Evolutionary conservation across 2,329 filamentous ascomycete genomes (phyloP).

Genomic region (Microthyrium microscopicum): DNA sequence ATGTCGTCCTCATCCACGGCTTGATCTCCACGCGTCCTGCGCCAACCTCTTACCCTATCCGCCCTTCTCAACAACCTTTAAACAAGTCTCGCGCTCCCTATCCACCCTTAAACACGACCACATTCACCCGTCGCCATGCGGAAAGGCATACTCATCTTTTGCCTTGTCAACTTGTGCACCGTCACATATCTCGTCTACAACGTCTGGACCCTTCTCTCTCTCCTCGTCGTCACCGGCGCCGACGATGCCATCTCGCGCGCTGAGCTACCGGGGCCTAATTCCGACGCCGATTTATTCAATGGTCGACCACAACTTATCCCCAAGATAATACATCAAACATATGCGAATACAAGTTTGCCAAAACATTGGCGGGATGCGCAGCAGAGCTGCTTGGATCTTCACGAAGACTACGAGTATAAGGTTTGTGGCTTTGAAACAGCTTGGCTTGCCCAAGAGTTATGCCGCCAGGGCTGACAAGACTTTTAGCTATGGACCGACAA

Average conservation of each 20-base stretch:
- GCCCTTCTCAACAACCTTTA: no score
- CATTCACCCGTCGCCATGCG: no score
- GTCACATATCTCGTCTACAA: conserved; percentile 47
- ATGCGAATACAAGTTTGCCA: conserved; percentile 53
- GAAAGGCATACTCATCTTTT: conserved; percentile 40
- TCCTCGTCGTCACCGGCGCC: conserved; percentile 51
- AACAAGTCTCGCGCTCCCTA: no score
- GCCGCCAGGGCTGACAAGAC: conserved; percentile 13
- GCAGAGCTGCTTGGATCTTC: conserved; percentile 47
- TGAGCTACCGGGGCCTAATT: conserved; percentile 50
- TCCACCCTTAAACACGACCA: no score
- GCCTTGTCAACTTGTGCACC: conserved; percentile 47
- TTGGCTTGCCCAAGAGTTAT: not conserved
- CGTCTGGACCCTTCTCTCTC: conserved; percentile 54
- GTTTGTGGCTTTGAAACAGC: conserved; percentile 30
- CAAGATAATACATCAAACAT: conserved; percentile 65
- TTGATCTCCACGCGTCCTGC: no score
- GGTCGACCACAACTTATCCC: conserved; percentile 45
- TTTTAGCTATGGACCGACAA: conserved; percentile 59
- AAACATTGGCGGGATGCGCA: conserved; percentile 48
- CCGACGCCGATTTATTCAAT: conserved; percentile 30
- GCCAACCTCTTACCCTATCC: no score
- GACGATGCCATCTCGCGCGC: conserved; percentile 49
- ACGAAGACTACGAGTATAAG: conserved; percentile 59
- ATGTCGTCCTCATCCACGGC: no score